phyloP scores from a whole-genome alignment of 805 yeast species.

The Metschnikowia matae region DNA sequence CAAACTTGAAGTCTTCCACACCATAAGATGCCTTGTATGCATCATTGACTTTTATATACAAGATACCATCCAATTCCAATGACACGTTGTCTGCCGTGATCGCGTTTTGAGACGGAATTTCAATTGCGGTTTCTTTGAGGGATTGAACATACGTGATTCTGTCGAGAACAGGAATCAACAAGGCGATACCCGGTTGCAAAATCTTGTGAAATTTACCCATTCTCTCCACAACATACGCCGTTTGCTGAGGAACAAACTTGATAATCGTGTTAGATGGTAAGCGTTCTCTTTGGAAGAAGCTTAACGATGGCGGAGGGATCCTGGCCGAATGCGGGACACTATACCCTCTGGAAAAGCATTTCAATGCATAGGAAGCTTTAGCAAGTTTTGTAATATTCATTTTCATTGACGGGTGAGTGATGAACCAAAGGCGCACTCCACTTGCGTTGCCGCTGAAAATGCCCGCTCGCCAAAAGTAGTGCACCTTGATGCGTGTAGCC shows the following conservation, averaged over 20 bases:
- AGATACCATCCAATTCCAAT: slow-evolving; percentile 78
- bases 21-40: slow-evolving; percentile 86
- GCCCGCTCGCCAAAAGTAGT: slow-evolving; percentile 4
- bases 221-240: slow-evolving; percentile 87
- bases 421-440: not conserved
- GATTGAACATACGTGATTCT: slow-evolving; percentile 78
- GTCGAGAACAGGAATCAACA: slow-evolving; percentile 69
- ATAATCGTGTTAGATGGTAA: slow-evolving; percentile 73
- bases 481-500: not conserved
- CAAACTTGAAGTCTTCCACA: slow-evolving; percentile 83
- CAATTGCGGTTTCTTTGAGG: slow-evolving; percentile 78
- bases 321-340: slow-evolving; percentile 7
- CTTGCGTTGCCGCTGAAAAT: not conserved
- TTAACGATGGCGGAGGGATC: slow-evolving; percentile 26
- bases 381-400: slow-evolving; percentile 6
- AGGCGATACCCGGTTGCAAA: slow-evolving; percentile 72
- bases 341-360: slow-evolving; percentile 6
- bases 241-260: slow-evolving; percentile 83
- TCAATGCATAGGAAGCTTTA: not conserved
- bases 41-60: slow-evolving; percentile 72
- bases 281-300: slow-evolving; percentile 56
- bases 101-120: slow-evolving; percentile 79
- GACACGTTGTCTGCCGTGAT: slow-evolving; percentile 85
- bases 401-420: not conserved
- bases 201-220: slow-evolving; percentile 76